A percentile compares a stretch with the other conserved stretches of the same genome.
phyloP scores from a whole-genome alignment of 345 rosid species.

The Sonneratia caseolaris region DNA sequence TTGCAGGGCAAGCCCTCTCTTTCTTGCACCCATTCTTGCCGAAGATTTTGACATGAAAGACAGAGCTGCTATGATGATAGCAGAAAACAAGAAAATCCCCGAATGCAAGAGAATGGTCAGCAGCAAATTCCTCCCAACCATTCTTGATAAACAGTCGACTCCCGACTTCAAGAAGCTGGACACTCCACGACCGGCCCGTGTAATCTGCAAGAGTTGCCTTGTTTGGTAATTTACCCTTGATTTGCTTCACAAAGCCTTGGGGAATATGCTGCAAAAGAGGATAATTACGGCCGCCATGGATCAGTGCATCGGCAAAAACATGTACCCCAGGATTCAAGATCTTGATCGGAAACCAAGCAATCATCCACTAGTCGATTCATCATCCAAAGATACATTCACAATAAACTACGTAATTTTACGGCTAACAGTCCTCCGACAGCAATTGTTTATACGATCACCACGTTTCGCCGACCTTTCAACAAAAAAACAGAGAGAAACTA shows the following conservation, averaged over 20 bases:
- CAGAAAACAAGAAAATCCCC: slow-evolving; percentile 11
- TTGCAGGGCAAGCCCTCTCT: background rate
- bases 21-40: slow-evolving; percentile 12
- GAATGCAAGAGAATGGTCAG: slow-evolving; percentile 1
- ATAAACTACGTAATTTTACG: background rate
- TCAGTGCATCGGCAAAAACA: background rate
- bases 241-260: slow-evolving; percentile 6
- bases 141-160: slow-evolving; percentile 4
- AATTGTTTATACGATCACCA: too few relatives aligned
- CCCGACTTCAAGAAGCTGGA: background rate
- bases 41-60: slow-evolving; percentile 8
- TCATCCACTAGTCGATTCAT: background rate
- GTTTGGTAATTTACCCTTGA: slow-evolving; percentile 3
- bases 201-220: slow-evolving; percentile 5
- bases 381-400: too few relatives aligned
- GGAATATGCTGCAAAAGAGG: slow-evolving; percentile 7
- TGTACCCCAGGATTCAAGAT: background rate
- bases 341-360: background rate
- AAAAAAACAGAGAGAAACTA: too few relatives aligned
- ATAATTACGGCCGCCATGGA: background rate
- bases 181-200: slow-evolving; percentile 9
- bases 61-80: background rate
- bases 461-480: too few relatives aligned
- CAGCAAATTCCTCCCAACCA: slow-evolving; percentile 12
- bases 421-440: too few relatives aligned